A percentile compares a stretch with the other conserved stretches of the same genome.
Conservation (phyloP, 2,329 filamentous ascomycete genomes). For the Chrysosporium keratinophilum region DNA sequence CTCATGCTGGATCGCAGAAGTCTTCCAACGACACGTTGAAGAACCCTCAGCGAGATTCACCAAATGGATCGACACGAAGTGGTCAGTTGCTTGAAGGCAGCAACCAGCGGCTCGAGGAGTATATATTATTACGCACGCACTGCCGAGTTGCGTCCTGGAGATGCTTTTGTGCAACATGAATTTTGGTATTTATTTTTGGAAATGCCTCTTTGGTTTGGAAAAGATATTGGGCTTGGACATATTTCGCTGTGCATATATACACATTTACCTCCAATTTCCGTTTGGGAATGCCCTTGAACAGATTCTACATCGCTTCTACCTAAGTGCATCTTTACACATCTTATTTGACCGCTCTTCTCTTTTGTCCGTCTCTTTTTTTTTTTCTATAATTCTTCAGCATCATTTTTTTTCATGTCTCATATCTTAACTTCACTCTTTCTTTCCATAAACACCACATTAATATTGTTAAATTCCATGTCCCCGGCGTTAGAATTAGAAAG, state of each 20-base stretch:
- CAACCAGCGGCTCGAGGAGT: background rate
- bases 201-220: background rate
- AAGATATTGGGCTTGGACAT: background rate
- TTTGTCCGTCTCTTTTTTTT: background rate
- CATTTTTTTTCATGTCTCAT: too few relatives aligned
- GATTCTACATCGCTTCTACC: too few relatives aligned
- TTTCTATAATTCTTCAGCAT: too few relatives aligned
- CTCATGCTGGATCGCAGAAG: slow-evolving; percentile 47
- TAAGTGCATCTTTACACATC: too few relatives aligned
- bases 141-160: background rate
- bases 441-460: background rate
- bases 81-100: slow-evolving; percentile 5
- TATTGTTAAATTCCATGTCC: background rate
- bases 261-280: background rate
- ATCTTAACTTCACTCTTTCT: background rate
- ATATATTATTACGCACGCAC: background rate
- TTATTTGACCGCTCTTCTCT: too few relatives aligned
- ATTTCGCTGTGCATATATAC: background rate
- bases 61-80: slow-evolving; percentile 36
- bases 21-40: slow-evolving; percentile 52
- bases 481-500: background rate
- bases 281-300: background rate
- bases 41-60: slow-evolving; percentile 42
- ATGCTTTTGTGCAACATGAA: background rate
- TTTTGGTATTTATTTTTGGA: background rate